Evolutionary conservation across 2,329 filamentous ascomycete genomes (phyloP).

Genomic region (Botryotinia calthae): DNA sequence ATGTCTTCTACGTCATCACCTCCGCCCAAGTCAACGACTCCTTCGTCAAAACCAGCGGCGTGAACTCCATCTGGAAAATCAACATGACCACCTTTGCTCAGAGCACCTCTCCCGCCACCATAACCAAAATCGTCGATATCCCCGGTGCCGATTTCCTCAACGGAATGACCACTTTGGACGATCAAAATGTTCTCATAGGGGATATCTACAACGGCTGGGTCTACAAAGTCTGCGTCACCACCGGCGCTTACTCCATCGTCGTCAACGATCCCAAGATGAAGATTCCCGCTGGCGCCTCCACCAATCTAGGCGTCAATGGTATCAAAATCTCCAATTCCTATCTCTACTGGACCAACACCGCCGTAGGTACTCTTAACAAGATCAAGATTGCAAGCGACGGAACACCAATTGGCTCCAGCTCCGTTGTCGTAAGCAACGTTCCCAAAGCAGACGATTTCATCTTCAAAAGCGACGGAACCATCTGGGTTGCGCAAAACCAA

Average conservation of each 20-base stretch:
- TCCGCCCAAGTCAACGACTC: constrained; percentile 36
- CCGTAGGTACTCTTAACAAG: constrained; percentile 27
- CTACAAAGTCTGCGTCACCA: constrained; percentile 31
- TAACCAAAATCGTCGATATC: constrained; percentile 23
- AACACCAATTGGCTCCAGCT: constrained; percentile 18
- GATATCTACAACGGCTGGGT: constrained; percentile 32
- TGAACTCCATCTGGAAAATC: constrained; percentile 32
- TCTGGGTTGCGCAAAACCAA: constrained; percentile 23
- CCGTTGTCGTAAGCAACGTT: constrained; percentile 21
- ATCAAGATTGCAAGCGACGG: constrained; percentile 28
- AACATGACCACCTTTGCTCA: constrained; percentile 28
- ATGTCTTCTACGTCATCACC: constrained; percentile 36
- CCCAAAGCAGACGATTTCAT: constrained; percentile 26
- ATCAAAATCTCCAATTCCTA: constrained; percentile 31
- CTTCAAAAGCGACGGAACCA: constrained; percentile 22
- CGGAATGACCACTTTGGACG: constrained; percentile 30
- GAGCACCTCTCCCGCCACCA: constrained; percentile 2
- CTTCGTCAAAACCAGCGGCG: constrained; percentile 29
- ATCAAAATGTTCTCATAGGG: constrained; percentile 28
- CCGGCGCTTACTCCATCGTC: constrained; percentile 29
- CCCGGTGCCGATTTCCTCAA: constrained; percentile 31
- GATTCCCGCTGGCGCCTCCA: constrained; percentile 8
- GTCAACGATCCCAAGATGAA: constrained; percentile 34
- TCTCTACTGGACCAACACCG: constrained; percentile 37
- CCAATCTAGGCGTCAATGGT: constrained; percentile 33